Evolutionary conservation across 257 asterid species (phyloP), one percentile per base, ranked within the genome.

Genomic region (Parsonsia alboflavescens): DNA sequence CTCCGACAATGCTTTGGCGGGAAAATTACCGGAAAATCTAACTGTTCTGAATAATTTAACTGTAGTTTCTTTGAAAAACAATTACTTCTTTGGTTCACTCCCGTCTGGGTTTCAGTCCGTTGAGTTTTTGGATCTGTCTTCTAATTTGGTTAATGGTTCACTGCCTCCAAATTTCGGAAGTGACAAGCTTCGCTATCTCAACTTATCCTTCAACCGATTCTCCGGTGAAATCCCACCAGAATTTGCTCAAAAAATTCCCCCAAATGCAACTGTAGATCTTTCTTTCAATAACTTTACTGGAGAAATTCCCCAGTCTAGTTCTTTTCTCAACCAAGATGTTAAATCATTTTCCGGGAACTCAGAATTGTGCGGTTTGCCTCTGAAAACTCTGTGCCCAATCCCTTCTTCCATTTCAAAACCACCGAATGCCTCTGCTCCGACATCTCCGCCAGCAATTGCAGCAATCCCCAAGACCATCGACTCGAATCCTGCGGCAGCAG

Each of bases 391-490:
- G 62, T 95, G 99, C 30, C 84, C 93, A 4, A 84, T 84, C 73
- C 93, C 92, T 7, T 88, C 97, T 0, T 79, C 89, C 0, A 76
- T 77, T 50, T 84, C 87, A 4, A 69, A 82, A 5, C 75, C 78
- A 0, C 92, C 92, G 1, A 87, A 84, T 46, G 70, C 88, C 41
- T 54, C 91, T 0, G 82, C 71, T 17, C 85, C 89, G 8, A 89
- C 80, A 10, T 92, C 96, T n/a, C 95, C 97, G 0, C 94, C 98
- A 7, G 99, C 99, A 41, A 89, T 92, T 56, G 97, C 99, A 58
- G 97, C 96, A 59, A 88, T 89, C 11, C 99, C 99, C 0, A 84
- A 92, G 24, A 78, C 93, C 17, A 79, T 86, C 0, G 84, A 53
- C 71, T 84, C 96, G 19, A 81, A 68, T 74, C 90, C 93, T 0